phyloP scores from a whole-genome alignment of 2,329 filamentous ascomycete genomes.

The Lachnellula subtilissima region DNA sequence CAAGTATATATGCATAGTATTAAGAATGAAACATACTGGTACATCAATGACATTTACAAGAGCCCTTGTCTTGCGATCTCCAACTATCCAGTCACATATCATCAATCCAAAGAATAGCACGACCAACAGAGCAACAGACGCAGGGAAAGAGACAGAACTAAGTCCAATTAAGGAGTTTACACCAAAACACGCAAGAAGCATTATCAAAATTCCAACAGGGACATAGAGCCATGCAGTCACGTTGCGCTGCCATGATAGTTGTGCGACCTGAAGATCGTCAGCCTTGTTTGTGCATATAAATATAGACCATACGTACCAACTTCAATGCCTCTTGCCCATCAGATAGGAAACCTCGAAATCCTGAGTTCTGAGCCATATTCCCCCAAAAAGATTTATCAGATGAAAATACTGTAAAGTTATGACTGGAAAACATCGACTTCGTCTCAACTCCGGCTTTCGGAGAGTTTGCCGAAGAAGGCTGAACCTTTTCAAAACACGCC shows the following conservation, averaged over 20 bases:
- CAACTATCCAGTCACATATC: conserved; percentile 42
- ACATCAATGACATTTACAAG: conserved; percentile 49
- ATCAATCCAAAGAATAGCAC: conserved; percentile 49
- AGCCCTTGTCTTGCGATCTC: conserved; percentile 43
- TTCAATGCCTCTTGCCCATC: conserved; percentile 27
- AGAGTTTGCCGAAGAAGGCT: conserved; percentile 9
- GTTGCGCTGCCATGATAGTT: conserved; percentile 29
- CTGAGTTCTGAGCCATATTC: conserved; percentile 14
- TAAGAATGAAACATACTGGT: conserved; percentile 38
- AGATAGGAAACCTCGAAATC: not conserved
- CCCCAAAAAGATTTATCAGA: not conserved
- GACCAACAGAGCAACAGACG: conserved; percentile 55
- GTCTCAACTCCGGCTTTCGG: conserved; percentile 4
- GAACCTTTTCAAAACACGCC: not conserved
- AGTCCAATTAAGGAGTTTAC: conserved; percentile 38
- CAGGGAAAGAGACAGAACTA: conserved; percentile 50
- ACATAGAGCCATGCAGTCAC: conserved; percentile 46
- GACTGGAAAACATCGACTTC: conserved; percentile 4
- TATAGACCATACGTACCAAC: conserved; percentile 20
- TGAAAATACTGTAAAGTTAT: not conserved
- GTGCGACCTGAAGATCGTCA: conserved; percentile 24
- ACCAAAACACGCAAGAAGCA: conserved; percentile 38
- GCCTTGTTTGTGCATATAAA: conserved; percentile 2
- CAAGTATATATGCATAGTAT: not conserved
- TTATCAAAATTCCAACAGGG: conserved; percentile 38